Base-by-base conservation (phyloP, 179 eudicot genomes). In the Vitellaria paradoxa region DNA sequence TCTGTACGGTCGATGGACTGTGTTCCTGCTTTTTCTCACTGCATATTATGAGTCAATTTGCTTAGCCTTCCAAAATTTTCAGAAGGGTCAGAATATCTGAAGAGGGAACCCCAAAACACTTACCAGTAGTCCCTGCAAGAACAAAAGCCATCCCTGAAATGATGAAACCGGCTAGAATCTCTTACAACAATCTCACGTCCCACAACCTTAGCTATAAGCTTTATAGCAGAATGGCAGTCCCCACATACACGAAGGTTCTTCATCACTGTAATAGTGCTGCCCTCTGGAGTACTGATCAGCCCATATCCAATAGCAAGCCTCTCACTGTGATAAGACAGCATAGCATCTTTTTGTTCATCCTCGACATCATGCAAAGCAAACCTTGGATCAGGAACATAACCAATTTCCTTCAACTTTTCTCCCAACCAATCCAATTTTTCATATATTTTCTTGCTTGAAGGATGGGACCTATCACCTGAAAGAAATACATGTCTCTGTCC, bases 111-210 rank as follows among this genome's bases (percentile, higher is more conserved):
- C 56, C 18, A 52, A 50, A 5, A 49, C 3, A 60, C 50, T 62
- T 83, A 78, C 88, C 86, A 85, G 70, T 85, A 80, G 46, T 84
- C 84, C n/a, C 73, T 66, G 62, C 87, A 84, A 71, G 84, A 84
- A 68, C 87, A 84, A 75, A 81, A 65, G 6, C 87, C 84, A 72
- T 84, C 81, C 46, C 75, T 83, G 53, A 85, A 83, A 70, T 81
- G 82, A 81, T 73, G 85, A 75, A 86, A 86, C 18, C 81, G 85
- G 71, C 81, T 78, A 42, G 77, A 83, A 81, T 80, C 87, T 73
- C 85, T 80, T 65, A 81, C 10, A 20, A 81, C 61, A 67, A 84
- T 79, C 76, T 85, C 82, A 45, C 86, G 88, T 59, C 61, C 50
- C 18, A 78, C 84, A 75, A 82, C 73, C 72, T 78, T 78, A 9